A percentile compares a stretch with the other conserved stretches of the same genome.
phyloP scores from a whole-genome alignment of 2,329 filamentous ascomycete genomes.

The Volutella citrinella region DNA sequence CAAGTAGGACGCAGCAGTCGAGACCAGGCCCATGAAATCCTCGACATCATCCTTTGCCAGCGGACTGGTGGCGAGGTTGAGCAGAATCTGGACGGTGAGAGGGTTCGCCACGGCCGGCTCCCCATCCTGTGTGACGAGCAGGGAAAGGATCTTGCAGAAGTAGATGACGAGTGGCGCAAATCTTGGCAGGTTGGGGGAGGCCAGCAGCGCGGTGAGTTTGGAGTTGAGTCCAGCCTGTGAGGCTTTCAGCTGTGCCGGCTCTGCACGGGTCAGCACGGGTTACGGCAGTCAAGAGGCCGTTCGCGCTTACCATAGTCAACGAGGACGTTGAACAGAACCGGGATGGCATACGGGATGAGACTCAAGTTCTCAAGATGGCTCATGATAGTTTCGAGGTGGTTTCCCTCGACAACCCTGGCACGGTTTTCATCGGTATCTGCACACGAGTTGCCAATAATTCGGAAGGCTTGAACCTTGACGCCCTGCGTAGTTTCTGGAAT shows the following conservation, averaged over 20 bases:
- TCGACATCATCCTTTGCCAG: conserved; percentile 46
- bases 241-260: conserved; percentile 55
- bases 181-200: conserved; percentile 40
- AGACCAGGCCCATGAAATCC: conserved; percentile 50
- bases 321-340: conserved; percentile 61
- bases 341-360: conserved; percentile 51
- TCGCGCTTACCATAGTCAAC: conserved; percentile 61
- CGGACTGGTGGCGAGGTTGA: conserved; percentile 44
- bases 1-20: conserved; percentile 55
- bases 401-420: conserved; percentile 49
- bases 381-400: conserved; percentile 46
- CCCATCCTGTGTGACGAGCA: conserved; percentile 52
- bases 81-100: conserved; percentile 45
- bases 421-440: conserved; percentile 63
- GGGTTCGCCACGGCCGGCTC: conserved; percentile 44
- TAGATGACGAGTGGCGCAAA: conserved; percentile 46
- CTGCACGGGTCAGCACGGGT: conserved; percentile 35
- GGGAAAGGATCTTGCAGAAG: conserved; percentile 54
- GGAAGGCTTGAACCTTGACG: conserved; percentile 53
- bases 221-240: conserved; percentile 49
- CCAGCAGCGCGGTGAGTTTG: conserved; percentile 48
- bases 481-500: conserved; percentile 35
- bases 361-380: conserved; percentile 44
- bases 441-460: conserved; percentile 60
- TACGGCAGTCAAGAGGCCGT: too few relatives aligned